phyloP scores from a whole-genome alignment of 139 green algal genomes.

The Tetradesmus obliquus region DNA sequence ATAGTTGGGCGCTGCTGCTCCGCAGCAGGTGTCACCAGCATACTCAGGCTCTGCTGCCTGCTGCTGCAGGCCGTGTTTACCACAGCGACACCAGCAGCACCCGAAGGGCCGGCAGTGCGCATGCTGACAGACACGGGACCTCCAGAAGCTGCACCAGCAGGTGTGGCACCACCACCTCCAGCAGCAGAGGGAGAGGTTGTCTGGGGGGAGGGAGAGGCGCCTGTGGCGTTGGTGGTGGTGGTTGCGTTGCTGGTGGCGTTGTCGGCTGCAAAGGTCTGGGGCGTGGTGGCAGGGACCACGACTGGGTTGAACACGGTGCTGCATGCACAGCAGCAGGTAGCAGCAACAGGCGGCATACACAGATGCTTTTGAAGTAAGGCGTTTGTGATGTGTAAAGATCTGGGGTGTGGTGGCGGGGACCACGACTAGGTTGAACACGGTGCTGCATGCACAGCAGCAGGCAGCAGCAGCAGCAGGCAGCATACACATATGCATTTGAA shows the following conservation, averaged over 20 bases:
- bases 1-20: not conserved
- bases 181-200: not conserved
- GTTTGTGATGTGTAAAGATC: not conserved
- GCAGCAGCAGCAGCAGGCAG: not conserved
- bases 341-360: not conserved
- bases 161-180: not conserved
- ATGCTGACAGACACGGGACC: not conserved
- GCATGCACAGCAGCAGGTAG: not conserved
- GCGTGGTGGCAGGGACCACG: not conserved
- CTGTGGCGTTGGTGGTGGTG: not conserved
- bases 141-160: not conserved
- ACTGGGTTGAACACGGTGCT: conserved; percentile 21
- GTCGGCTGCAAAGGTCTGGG: not conserved
- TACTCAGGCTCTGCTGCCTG: conserved; percentile 16
- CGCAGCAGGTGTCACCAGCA: not conserved
- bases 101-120: not conserved
- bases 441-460: not conserved
- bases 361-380: not conserved
- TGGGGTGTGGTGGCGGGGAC: not conserved
- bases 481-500: not conserved
- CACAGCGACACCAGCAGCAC: not conserved
- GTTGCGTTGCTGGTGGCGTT: not conserved
- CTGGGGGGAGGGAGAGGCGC: not conserved
- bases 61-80: not conserved
- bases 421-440: conserved; percentile 12